Percentiles rank a stretch among this genome's conserved stretches.
phyloP scores from a whole-genome alignment of 176 grass and related monocot species.

The Raddia distichophylla region DNA sequence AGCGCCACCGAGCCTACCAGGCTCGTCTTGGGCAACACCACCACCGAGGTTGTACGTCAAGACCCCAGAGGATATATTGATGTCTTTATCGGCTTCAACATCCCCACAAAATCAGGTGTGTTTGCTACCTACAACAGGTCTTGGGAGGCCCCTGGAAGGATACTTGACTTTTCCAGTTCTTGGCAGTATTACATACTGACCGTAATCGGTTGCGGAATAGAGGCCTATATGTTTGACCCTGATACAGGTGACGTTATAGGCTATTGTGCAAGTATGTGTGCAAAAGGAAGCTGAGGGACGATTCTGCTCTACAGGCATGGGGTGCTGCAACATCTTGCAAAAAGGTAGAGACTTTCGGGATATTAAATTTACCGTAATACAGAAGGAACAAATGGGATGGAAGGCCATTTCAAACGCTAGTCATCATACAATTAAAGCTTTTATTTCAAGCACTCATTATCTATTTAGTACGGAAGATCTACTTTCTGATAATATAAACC shows the following conservation, averaged over 20 bases:
- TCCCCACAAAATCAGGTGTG: background rate
- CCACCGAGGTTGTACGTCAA: background rate
- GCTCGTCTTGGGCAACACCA: constrained; percentile 25
- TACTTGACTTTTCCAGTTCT: background rate
- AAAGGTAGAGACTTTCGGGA: background rate
- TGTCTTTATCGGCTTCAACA: background rate
- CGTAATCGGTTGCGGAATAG: background rate
- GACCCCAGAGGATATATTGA: rapidly evolving
- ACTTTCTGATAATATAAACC: background rate
- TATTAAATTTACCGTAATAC: background rate
- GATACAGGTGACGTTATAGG: background rate
- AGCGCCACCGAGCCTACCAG: background rate
- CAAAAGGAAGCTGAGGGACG: background rate
- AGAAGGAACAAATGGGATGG: too few relatives aligned
- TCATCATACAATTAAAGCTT: too few relatives aligned
- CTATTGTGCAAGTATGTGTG: background rate
- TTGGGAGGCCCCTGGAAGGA: background rate
- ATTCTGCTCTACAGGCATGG: background rate
- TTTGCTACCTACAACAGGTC: background rate
- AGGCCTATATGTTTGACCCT: background rate
- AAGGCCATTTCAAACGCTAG: too few relatives aligned
- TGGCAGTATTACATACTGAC: too few relatives aligned
- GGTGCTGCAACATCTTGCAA: background rate
- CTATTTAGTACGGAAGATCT: too few relatives aligned
- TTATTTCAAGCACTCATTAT: too few relatives aligned